Evolutionary conservation across 2,329 filamentous ascomycete genomes (phyloP).

Genomic region (Chaetomium globosum): DNA sequence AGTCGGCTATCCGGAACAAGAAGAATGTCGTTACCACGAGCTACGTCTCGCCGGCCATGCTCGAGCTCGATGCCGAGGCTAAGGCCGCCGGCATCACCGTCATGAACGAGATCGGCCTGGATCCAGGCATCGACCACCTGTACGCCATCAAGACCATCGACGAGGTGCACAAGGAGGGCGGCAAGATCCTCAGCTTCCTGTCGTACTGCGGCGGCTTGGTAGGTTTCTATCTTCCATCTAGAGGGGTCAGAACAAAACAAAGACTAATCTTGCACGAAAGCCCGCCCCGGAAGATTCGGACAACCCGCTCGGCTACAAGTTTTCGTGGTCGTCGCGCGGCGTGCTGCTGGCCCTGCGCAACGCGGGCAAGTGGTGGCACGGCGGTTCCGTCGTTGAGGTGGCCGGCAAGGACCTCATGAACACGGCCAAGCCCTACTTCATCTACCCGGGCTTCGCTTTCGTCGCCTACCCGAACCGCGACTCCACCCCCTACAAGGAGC

Average conservation of each 20-base stretch:
- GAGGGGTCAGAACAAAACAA: too few relatives aligned
- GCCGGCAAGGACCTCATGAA: constrained; percentile 75
- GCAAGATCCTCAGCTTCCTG: constrained; percentile 80
- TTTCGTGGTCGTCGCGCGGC: constrained; percentile 78
- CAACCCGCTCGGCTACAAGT: constrained; percentile 94
- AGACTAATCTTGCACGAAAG: too few relatives aligned
- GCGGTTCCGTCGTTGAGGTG: constrained; percentile 72
- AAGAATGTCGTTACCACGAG: constrained; percentile 95
- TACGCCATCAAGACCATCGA: constrained; percentile 86
- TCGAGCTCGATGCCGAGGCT: constrained; percentile 77
- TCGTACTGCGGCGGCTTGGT: constrained; percentile 83
- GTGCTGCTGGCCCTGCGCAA: constrained; percentile 87
- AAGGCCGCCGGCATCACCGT: constrained; percentile 94
- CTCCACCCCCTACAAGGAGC: constrained; percentile 81
- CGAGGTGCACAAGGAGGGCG: constrained; percentile 82
- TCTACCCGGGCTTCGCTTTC: constrained; percentile 82
- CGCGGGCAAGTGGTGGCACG: constrained; percentile 78
- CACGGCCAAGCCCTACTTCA: constrained; percentile 84
- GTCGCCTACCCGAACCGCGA: constrained; percentile 95
- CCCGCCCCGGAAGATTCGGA: constrained; percentile 68
- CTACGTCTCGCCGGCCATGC: constrained; percentile 91
- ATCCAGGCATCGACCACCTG: constrained; percentile 69
- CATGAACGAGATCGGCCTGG: constrained; percentile 92
- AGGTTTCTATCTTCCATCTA: constrained; percentile 32
- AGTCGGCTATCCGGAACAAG: constrained; percentile 89